phyloP scores from a whole-genome alignment of 768 basidiomycete species.

The Neoboletus magnificus region DNA sequence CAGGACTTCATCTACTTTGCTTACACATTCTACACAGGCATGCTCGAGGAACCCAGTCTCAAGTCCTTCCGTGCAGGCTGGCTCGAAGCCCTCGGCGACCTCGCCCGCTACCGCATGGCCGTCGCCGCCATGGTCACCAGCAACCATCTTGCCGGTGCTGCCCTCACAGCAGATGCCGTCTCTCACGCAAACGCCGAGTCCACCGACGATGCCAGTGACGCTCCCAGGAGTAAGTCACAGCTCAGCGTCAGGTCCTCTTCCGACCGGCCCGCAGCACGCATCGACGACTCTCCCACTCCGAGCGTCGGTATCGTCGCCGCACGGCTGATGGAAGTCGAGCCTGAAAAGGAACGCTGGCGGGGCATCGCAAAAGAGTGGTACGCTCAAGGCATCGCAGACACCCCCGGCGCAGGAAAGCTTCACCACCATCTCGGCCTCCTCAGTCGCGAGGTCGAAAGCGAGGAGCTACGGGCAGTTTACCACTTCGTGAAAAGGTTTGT shows the following conservation, averaged over 20 bases:
- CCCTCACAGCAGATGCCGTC: slow-evolving; percentile 57
- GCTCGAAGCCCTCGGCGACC: slow-evolving; percentile 96
- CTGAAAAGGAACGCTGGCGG: slow-evolving; percentile 91
- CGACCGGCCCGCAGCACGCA: slow-evolving; percentile 48
- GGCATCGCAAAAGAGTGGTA: slow-evolving; percentile 93
- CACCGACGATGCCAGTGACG: slow-evolving; percentile 16
- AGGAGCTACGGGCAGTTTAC: slow-evolving; percentile 84
- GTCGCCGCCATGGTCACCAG: slow-evolving; percentile 82
- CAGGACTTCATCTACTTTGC: slow-evolving; percentile 95
- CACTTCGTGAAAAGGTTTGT: slow-evolving; percentile 92
- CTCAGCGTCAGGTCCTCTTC: slow-evolving; percentile 34
- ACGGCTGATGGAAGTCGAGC: slow-evolving; percentile 77
- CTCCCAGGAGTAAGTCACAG: slow-evolving; percentile 38
- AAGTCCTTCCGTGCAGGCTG: slow-evolving; percentile 72
- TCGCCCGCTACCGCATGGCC: slow-evolving; percentile 92
- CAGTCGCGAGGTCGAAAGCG: slow-evolving; percentile 75
- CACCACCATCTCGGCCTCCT: slow-evolving; percentile 93
- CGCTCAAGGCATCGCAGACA: slow-evolving; percentile 76
- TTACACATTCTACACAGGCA: slow-evolving; percentile 88
- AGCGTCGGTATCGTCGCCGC: slow-evolving; percentile 88
- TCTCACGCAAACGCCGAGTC: slow-evolving; percentile 41
- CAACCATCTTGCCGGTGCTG: slow-evolving; percentile 37
- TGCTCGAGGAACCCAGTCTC: slow-evolving; percentile 79
- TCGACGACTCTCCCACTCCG: slow-evolving; percentile 64
- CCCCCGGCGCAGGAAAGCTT: slow-evolving; percentile 90